phyloP scores from a whole-genome alignment of 768 basidiomycete species.

The Dioszegia hungarica region DNA sequence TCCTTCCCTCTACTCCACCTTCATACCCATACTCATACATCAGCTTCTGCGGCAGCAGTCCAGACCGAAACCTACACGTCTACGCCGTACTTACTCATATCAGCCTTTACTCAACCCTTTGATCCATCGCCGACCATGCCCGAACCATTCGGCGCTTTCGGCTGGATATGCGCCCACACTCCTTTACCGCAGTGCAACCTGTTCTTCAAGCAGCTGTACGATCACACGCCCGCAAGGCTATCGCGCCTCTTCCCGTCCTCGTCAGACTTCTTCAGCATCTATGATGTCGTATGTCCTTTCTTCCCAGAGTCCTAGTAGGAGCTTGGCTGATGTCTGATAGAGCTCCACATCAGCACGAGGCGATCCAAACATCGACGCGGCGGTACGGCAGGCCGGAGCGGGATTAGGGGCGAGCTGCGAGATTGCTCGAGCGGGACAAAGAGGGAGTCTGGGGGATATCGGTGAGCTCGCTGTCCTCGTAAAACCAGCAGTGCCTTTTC shows the following conservation, averaged over 20 bases:
- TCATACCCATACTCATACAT: neutral
- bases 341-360: conserved; percentile 34
- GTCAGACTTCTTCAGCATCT: conserved; percentile 23
- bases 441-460: conserved; percentile 54
- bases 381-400: conserved; percentile 61
- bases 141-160: conserved; percentile 58
- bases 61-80: no score
- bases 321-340: no score
- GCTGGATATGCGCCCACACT: conserved; percentile 57
- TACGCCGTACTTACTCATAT: no score
- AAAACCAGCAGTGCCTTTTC: neutral
- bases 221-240: conserved; percentile 24
- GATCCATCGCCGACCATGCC: conserved; percentile 21
- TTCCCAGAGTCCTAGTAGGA: no score
- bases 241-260: conserved; percentile 16
- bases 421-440: conserved; percentile 59
- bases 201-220: conserved; percentile 74
- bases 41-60: no score
- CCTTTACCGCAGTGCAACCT: conserved; percentile 89
- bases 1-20: no score
- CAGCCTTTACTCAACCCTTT: neutral
- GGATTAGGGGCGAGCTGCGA: conserved; percentile 79
- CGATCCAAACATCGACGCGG: conserved; percentile 51
- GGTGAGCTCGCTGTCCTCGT: no score
- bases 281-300: conserved; percentile 24